These are phyloP conservation scores for Podospora fimiseda DNA, from an alignment of 495 filamentous ascomycete genomes.

Conservation along the genomic window DNA sequence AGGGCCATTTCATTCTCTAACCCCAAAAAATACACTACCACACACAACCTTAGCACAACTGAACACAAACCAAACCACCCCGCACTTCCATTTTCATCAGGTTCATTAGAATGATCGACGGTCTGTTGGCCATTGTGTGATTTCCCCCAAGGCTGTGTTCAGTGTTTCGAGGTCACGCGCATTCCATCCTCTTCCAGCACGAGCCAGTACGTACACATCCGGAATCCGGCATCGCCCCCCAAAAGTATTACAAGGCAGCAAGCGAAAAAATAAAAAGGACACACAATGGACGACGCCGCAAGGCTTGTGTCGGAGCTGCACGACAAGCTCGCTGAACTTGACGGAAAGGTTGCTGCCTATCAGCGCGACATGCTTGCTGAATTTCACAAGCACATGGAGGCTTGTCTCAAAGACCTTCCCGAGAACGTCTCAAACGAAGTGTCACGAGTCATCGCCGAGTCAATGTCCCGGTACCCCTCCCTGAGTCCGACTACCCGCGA, in stretches of 20 bases:
- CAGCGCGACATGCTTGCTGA: slow-evolving; percentile 44
- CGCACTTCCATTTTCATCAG: not conserved
- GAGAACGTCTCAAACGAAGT: slow-evolving; percentile 40
- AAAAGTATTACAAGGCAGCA: too few species aligned
- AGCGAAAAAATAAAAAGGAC: too few species aligned
- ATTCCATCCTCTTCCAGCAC: slow-evolving; percentile 5
- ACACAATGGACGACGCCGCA: slow-evolving; percentile 43
- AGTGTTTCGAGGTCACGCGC: slow-evolving; percentile 23
- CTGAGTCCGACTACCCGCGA: slow-evolving; percentile 22
- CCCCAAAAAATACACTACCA: not conserved
- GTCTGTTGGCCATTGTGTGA: slow-evolving; percentile 11
- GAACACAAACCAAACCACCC: not conserved
- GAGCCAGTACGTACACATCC: not conserved
- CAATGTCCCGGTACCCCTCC: slow-evolving; percentile 36
- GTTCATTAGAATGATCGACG: slow-evolving; percentile 13
- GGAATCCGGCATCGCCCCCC: slow-evolving; percentile 10
- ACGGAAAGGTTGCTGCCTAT: slow-evolving; percentile 45
- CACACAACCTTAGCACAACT: not conserved
- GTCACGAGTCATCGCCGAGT: slow-evolving; percentile 36
- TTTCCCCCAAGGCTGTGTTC: not conserved
- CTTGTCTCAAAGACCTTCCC: slow-evolving; percentile 39
- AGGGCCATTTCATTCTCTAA: not conserved
- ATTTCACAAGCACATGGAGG: slow-evolving; percentile 42
- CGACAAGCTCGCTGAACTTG: slow-evolving; percentile 44
- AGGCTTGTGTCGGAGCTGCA: slow-evolving; percentile 44